Conservation (phyloP, 2,329 filamentous ascomycete genomes). For the Penicillium paneum region DNA sequence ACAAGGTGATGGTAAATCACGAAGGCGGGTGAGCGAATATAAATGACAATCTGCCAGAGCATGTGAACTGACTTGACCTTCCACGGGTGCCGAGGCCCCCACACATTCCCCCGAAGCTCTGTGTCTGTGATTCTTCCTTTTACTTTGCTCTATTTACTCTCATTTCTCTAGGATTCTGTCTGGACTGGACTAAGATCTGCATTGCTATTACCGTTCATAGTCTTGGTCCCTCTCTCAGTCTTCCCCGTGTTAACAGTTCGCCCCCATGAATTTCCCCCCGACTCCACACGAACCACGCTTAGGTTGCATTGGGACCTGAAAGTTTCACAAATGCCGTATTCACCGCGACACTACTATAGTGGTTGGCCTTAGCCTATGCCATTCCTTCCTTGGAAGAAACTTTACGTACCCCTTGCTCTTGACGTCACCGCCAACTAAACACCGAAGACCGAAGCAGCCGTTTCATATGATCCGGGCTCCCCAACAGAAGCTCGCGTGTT, state of each 20-base stretch:
- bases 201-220: background rate
- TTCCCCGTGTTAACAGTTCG: background rate
- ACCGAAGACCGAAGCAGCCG: constrained; percentile 26
- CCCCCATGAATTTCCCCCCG: constrained; percentile 1
- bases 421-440: constrained; percentile 26
- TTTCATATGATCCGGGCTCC: constrained; percentile 35
- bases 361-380: background rate
- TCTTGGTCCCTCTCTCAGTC: background rate
- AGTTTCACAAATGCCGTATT: constrained; percentile 18
- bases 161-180: background rate
- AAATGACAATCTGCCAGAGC: constrained; percentile 19
- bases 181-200: background rate
- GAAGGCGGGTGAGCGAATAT: constrained; percentile 20
- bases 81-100: constrained; percentile 17
- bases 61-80: constrained; percentile 23
- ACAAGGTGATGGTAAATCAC: constrained; percentile 1
- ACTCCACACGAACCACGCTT: constrained; percentile 6
- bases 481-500: constrained; percentile 28
- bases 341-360: constrained; percentile 10
- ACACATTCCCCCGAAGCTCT: constrained; percentile 3
- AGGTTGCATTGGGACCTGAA: constrained; percentile 1
- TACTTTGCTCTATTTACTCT: background rate
- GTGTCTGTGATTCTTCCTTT: background rate
- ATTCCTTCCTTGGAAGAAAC: constrained; percentile 12
- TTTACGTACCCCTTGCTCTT: background rate